A percentile compares a stretch with the other conserved stretches of the same genome.
Evolutionary conservation across 2,329 filamentous ascomycete genomes (phyloP).

Genomic region (Alternaria sp.): DNA sequence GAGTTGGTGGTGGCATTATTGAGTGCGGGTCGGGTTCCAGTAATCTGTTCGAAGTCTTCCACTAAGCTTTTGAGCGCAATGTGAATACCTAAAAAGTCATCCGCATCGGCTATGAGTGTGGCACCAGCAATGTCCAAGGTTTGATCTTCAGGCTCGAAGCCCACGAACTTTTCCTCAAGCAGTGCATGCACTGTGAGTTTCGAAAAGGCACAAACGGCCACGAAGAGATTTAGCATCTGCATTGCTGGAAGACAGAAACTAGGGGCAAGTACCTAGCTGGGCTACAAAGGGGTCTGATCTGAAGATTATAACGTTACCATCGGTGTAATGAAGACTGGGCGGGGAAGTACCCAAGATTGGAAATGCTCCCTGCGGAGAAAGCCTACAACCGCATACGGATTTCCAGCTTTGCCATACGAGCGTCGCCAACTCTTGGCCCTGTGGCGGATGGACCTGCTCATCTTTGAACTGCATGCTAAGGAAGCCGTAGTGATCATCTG

Average conservation of each 20-base stretch:
- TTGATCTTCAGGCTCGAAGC: slow-evolving; percentile 12
- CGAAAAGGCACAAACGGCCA: background rate
- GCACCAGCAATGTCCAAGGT: slow-evolving; percentile 21
- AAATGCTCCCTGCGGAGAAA: background rate
- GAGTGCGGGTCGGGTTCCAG: slow-evolving; percentile 11
- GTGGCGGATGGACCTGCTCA: background rate
- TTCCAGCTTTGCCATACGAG: background rate
- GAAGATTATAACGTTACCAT: background rate
- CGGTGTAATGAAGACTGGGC: background rate
- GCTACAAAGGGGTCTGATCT: background rate
- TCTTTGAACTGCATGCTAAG: background rate
- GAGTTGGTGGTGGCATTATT: background rate
- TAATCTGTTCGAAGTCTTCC: slow-evolving; percentile 25
- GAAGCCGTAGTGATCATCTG: background rate
- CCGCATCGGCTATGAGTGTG: slow-evolving; percentile 18
- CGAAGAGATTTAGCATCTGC: background rate
- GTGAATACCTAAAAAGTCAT: slow-evolving; percentile 24
- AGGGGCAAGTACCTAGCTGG: background rate
- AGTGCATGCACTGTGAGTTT: slow-evolving; percentile 9
- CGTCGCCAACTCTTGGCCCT: background rate
- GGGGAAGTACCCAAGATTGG: background rate
- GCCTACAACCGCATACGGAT: background rate
- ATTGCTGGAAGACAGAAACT: background rate
- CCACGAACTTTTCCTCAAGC: slow-evolving; percentile 28
- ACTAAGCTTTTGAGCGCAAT: slow-evolving; percentile 28